Evolutionary conservation across 345 rosid species (phyloP).

Genomic region (Conringia planisiliqua): DNA sequence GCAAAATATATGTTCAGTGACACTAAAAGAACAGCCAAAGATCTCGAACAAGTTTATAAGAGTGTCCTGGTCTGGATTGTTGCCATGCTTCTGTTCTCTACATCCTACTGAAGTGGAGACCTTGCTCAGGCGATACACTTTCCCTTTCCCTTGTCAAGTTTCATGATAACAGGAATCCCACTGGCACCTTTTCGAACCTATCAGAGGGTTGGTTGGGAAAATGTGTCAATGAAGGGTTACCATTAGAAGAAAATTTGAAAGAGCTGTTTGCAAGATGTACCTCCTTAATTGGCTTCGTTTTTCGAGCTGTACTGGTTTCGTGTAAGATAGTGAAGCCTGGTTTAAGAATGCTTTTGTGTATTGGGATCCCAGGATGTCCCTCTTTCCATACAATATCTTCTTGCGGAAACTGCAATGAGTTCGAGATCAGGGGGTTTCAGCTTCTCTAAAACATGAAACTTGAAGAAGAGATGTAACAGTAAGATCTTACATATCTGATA

Average conservation of each 20-base stretch:
- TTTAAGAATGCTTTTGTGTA: background rate
- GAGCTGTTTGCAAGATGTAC: constrained; percentile 24
- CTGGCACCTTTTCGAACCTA: constrained; percentile 18
- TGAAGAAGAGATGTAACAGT: background rate
- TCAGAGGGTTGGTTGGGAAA: background rate
- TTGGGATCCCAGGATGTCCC: constrained; percentile 41
- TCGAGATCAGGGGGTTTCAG: constrained; percentile 17
- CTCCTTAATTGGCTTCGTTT: background rate
- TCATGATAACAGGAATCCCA: constrained; percentile 25
- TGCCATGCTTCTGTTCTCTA: constrained; percentile 7
- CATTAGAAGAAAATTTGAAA: background rate
- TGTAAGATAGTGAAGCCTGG: constrained; percentile 25
- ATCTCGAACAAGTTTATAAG: constrained; percentile 10
- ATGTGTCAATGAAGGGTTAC: constrained; percentile 1
- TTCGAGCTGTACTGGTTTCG: constrained; percentile 10
- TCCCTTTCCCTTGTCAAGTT: constrained; percentile 17
- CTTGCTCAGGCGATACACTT: background rate
- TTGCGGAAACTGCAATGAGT: constrained; percentile 49
- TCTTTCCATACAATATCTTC: constrained; percentile 61
- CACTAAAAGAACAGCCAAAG: background rate
- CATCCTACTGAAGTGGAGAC: background rate
- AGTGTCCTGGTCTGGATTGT: constrained; percentile 11
- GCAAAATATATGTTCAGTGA: background rate
- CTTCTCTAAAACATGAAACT: background rate
- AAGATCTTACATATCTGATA: constrained; percentile 28